Percentiles rank a stretch among this genome's conserved stretches.
Conservation (phyloP, 2,329 filamentous ascomycete genomes). For the Fusarium sp. region DNA sequence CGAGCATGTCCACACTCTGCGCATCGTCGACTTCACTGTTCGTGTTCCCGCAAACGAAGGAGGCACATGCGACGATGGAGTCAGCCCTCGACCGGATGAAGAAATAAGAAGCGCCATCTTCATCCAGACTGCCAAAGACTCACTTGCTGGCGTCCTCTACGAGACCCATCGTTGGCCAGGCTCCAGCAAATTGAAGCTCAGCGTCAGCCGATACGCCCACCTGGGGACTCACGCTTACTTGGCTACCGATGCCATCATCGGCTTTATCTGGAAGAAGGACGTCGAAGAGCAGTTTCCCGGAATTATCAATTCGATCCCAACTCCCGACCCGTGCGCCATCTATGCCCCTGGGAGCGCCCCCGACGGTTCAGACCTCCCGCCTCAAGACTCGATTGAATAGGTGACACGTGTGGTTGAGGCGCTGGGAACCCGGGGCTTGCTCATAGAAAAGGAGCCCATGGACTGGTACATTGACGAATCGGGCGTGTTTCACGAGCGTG, state of each 20-base stretch:
- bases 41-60: not conserved
- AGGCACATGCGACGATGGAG: not conserved
- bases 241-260: slow-evolving; percentile 23
- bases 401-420: slow-evolving; percentile 28
- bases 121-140: slow-evolving; percentile 10
- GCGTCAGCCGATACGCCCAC: not conserved
- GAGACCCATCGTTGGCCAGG: slow-evolving; percentile 1
- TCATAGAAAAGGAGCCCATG: slow-evolving; percentile 32
- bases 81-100: not conserved
- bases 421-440: slow-evolving; percentile 18
- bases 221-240: slow-evolving; percentile 17
- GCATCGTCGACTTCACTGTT: slow-evolving; percentile 28
- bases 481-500: slow-evolving; percentile 34
- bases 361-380: not conserved
- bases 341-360: not conserved
- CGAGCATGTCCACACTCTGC: slow-evolving; percentile 18
- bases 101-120: slow-evolving; percentile 32
- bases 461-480: slow-evolving; percentile 40
- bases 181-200: slow-evolving; percentile 14
- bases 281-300: slow-evolving; percentile 16
- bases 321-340: not conserved
- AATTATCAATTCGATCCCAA: slow-evolving; percentile 7
- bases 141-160: slow-evolving; percentile 25
- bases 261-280: slow-evolving; percentile 33
- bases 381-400: slow-evolving; percentile 33